Percentiles rank a stretch among this genome's conserved stretches.
Evolutionary conservation across 1,284 basidiomycete genomes (phyloP).

Genomic region (Boletus smithii): DNA sequence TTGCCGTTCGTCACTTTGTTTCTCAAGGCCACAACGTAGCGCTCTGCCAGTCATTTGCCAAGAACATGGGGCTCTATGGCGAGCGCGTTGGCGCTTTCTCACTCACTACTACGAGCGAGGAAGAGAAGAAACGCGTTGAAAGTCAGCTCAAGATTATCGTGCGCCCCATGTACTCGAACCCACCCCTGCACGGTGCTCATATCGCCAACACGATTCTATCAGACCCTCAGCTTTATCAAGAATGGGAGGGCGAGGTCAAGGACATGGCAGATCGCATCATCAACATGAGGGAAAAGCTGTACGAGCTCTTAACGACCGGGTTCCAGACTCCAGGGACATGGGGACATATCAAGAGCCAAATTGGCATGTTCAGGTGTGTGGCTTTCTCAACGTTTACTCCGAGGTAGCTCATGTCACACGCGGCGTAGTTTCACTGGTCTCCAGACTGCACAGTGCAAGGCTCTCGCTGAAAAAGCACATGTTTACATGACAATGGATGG

Average conservation of each 20-base stretch:
- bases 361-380: constrained; percentile 86
- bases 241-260: constrained; percentile 93
- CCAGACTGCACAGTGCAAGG: constrained; percentile 80
- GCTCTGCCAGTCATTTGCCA: constrained; percentile 93
- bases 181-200: constrained; percentile 91
- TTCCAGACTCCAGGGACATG: constrained; percentile 91
- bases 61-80: constrained; percentile 99
- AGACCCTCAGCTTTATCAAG: constrained; percentile 70
- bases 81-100: constrained; percentile 97
- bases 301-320: constrained; percentile 74
- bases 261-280: constrained; percentile 97
- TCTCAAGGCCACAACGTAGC: constrained; percentile 84
- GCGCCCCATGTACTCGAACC: constrained; percentile 98
- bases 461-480: constrained; percentile 87
- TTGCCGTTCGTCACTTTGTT: constrained; percentile 93
- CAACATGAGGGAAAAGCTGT: constrained; percentile 87
- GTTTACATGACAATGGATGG: constrained; percentile 92
- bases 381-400: background rate
- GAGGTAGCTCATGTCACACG: constrained; percentile 3
- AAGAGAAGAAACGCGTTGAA: constrained; percentile 87
- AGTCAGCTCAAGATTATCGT: constrained; percentile 96
- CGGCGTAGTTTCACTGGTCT: constrained; percentile 79
- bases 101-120: constrained; percentile 66
- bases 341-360: constrained; percentile 96
- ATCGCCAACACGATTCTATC: constrained; percentile 85